Evolutionary conservation across 176 grass and related monocot species (phyloP).

Genomic region (Triticum dicoccoides): DNA sequence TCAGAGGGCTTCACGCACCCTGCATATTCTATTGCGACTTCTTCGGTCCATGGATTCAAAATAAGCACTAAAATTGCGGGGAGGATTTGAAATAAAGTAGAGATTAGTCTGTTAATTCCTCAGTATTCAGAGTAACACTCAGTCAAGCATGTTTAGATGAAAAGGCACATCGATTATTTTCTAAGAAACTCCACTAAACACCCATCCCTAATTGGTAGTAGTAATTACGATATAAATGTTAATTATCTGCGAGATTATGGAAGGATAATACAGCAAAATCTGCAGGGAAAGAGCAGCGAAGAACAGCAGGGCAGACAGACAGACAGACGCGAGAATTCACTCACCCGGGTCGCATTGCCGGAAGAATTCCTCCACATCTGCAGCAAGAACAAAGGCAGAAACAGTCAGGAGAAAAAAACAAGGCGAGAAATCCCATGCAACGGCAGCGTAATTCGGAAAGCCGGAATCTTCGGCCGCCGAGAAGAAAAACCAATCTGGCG

Average conservation of each 20-base stretch:
- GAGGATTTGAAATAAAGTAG: constrained; percentile 20
- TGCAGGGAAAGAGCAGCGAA: not conserved
- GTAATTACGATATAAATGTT: not conserved
- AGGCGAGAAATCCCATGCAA: not conserved
- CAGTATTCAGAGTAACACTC: not conserved
- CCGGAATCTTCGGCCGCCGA: not conserved
- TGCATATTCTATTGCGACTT: not conserved
- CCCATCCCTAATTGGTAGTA: not conserved
- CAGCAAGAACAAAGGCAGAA: constrained; percentile 30
- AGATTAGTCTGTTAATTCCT: not conserved
- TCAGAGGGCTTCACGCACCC: not conserved
- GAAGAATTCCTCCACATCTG: constrained; percentile 97
- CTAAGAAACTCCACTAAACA: not conserved
- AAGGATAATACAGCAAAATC: not conserved
- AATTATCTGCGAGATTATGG: not conserved
- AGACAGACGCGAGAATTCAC: constrained; percentile 18
- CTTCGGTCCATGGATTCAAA: constrained; percentile 4
- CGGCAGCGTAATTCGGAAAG: not conserved
- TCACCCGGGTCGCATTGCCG: constrained; percentile 95
- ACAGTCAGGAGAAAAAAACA: constrained; percentile 4
- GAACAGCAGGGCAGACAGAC: not conserved
- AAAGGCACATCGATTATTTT: not conserved
- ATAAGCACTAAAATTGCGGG: not conserved
- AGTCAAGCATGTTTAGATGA: not conserved
- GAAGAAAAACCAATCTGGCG: not conserved